Conservation (phyloP, 2,329 filamentous ascomycete genomes). For the Trichoderma guizhouense region DNA sequence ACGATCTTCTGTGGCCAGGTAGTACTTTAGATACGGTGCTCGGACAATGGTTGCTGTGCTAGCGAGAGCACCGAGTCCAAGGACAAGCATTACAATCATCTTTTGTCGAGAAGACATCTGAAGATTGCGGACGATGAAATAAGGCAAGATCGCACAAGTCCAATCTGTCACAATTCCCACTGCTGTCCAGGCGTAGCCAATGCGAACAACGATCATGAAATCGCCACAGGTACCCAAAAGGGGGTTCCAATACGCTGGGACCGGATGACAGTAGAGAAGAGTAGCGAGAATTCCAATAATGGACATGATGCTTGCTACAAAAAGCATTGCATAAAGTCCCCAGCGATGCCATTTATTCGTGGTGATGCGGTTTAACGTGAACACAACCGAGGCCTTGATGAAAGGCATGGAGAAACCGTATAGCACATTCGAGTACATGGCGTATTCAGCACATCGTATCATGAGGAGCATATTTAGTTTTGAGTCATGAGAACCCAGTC, state of each 20-base stretch:
- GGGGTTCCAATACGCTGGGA: not conserved
- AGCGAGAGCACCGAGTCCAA: not conserved
- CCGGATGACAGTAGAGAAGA: not conserved
- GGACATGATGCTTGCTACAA: not conserved
- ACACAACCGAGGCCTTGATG: not conserved
- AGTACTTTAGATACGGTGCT: not conserved
- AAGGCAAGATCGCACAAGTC: not conserved
- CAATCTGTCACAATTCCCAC: not conserved
- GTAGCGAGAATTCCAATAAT: not conserved
- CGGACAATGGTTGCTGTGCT: not conserved
- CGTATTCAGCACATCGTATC: not conserved
- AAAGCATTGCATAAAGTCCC: not conserved
- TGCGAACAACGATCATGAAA: not conserved
- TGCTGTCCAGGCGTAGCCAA: not conserved
- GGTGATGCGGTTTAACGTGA: not conserved
- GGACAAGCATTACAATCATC: not conserved
- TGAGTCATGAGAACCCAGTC: not conserved
- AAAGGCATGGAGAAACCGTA: not conserved
- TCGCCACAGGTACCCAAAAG: not conserved
- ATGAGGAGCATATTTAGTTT: not conserved
- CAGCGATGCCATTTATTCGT: not conserved
- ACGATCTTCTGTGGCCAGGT: not conserved
- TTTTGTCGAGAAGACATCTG: not conserved
- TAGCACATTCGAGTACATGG: not conserved
- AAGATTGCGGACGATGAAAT: not conserved